phyloP scores from a whole-genome alignment of 331 rosid genomes.

The Saraca asoca region DNA sequence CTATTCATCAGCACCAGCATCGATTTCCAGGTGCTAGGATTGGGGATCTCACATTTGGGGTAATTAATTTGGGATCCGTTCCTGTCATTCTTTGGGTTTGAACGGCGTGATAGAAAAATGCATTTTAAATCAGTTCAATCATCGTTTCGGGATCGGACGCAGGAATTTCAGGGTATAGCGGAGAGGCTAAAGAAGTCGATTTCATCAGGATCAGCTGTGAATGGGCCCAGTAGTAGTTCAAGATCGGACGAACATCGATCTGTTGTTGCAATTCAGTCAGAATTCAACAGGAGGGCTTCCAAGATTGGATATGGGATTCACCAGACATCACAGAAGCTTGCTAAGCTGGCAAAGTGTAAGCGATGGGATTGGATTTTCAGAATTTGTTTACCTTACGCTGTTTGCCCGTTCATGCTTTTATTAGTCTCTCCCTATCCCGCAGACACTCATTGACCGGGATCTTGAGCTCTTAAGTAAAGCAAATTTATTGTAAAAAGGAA shows the following conservation, averaged over 20 bases:
- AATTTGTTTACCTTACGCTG: neutral
- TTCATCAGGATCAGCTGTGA: conserved; percentile 49
- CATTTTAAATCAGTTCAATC: conserved; percentile 64
- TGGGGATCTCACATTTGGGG: conserved; percentile 52
- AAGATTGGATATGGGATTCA: conserved; percentile 88
- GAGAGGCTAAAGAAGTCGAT: conserved; percentile 74
- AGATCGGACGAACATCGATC: conserved; percentile 74
- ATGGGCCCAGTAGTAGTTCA: conserved; percentile 58
- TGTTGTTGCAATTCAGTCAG: conserved; percentile 64
- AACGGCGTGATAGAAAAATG: conserved; percentile 46
- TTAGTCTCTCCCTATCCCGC: neutral
- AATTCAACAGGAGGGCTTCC: conserved; percentile 83
- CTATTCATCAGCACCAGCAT: conserved; percentile 6
- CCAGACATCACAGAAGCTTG: conserved; percentile 85
- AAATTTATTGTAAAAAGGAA: neutral
- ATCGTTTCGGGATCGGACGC: conserved; percentile 80
- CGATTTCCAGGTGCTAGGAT: conserved; percentile 38
- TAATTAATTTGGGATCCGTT: conserved; percentile 9
- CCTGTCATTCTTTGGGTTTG: conserved; percentile 20
- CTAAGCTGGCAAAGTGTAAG: conserved; percentile 83
- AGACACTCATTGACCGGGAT: neutral
- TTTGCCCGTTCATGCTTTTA: neutral
- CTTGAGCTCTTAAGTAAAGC: neutral
- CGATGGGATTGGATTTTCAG: conserved; percentile 12
- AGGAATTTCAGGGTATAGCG: conserved; percentile 66